Evolutionary conservation across 2,329 filamentous ascomycete genomes (phyloP).

Genomic region (Colletotrichum graminicola): DNA sequence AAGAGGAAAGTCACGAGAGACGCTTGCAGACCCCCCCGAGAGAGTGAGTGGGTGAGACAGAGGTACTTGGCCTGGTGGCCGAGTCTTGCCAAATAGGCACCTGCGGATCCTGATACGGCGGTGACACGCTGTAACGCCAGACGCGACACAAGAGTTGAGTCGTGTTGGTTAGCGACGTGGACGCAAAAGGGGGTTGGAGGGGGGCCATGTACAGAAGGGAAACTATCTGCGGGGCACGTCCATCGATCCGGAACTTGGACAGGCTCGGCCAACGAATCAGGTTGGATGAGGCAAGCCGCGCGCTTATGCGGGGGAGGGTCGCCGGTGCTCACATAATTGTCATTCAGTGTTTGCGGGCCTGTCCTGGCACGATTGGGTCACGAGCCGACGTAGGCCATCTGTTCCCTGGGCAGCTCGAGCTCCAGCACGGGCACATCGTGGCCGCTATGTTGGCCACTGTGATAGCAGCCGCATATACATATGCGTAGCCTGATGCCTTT

Average conservation of each 20-base stretch:
- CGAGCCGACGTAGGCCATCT: background rate
- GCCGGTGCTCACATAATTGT: background rate
- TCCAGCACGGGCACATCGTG: background rate
- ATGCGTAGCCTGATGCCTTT: background rate
- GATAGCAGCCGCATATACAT: background rate
- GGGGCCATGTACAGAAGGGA: background rate
- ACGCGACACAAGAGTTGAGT: background rate
- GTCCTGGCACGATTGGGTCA: background rate
- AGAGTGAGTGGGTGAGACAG: background rate
- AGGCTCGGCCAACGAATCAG: background rate
- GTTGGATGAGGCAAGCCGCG: constrained; percentile 9
- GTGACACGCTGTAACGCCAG: background rate
- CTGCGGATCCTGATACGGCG: background rate
- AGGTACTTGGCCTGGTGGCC: background rate
- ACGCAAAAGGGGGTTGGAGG: background rate
- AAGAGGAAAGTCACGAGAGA: background rate
- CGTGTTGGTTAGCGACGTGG: background rate
- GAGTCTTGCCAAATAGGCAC: background rate
- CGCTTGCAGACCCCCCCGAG: too few relatives aligned
- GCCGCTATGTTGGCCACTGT: background rate
- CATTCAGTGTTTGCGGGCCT: background rate
- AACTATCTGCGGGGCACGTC: background rate
- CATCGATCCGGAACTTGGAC: background rate
- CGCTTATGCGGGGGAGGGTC: constrained; percentile 1
- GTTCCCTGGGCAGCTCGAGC: background rate